Base-by-base conservation (phyloP, 2,329 filamentous ascomycete genomes). In the Aspergillus jensenii region DNA sequence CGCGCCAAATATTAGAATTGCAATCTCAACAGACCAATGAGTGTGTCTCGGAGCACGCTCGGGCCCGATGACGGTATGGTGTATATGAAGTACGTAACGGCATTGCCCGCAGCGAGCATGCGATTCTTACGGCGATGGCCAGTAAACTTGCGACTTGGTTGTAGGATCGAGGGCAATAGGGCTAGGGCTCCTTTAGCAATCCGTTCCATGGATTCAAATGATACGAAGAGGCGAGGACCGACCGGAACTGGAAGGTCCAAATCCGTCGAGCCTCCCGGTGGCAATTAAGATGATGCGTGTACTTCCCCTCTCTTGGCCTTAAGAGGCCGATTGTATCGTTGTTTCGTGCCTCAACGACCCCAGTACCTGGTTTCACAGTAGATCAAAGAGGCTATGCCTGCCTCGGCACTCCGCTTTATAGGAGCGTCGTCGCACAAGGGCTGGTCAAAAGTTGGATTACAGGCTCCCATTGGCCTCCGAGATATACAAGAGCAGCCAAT, bases 121-220 rank as follows among this genome's bases (percentile, higher is more conserved):
- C 39, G 21, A 6, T 11, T 17, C 17, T 15, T 44, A 17, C 5
- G n/a, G 21, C 14, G 43, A 45, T 25, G 21, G n/a, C 14, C 19
- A 25, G 25, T 25, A 43, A 11, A 43, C 40, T 43, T 19, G 40
- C n/a, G 8, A 43, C 40, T 21, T 25, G 21, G 21, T 6, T 21
- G 6, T 14, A 44, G 27, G 27, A 31, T 31, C 27, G 27, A 25
- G 19, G 41, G 11, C 21, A 19, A 35, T 6, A 3, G 25, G 33
- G 19, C 15, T 37, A 23, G 46, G 17, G 45, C 31, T 41, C 52
- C 27, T 21, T 50, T 39, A 43, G 31, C 49, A 45, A 9, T 27
- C 27, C 39, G 60, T 59, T 60, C 62, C 62, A 60, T 66, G 62
- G 64, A 53, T 58, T 45, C 49, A 23, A 12, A 40, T 52, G 12